Evolutionary conservation across 2,329 filamentous ascomycete species (phyloP), one percentile per base, ranked within the genome.

Genomic region (Penicillium sp.): DNA sequence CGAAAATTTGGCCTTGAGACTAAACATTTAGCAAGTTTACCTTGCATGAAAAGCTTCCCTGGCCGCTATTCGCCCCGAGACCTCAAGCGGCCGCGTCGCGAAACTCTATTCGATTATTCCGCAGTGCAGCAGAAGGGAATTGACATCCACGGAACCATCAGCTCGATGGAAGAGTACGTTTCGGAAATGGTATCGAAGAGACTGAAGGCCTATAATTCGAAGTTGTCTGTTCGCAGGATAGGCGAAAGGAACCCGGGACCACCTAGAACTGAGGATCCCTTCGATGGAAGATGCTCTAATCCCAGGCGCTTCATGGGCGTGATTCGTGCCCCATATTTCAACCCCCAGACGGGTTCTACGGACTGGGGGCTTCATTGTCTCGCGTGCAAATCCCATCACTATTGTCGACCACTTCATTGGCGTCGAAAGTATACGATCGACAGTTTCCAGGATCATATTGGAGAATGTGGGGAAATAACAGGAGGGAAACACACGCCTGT

Each of bases 281-380:
- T 47, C 21, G 48, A 51, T 40, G 40, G 35, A 14, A 27, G 18
- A 10, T 39, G 10, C 13, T 45, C 37, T 20, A 48, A 48, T 35
- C 45, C 48, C 3, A 44, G 21, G 28, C 37, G 48, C 19, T 51
- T 44, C 31, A 45, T 51, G 45, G 42, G 41, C 13, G 42, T 53
- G 29, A 32, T 53, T 16, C 46, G 40, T 19, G 46, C 43, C 16
- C 42, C 45, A 13, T 47, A 28, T 30, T 27, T 51, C 5, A 19
- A 31, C 31, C 6, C 7, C 15, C 27, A 20, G 17, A 39, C 23
- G 14, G 28, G 9, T 29, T 34, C 28, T 7, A 23, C 39, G 9
- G 48, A 50, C 29, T 50, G 43, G 48, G 50, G 50, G 2, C 34
- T 46, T 27, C 41, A 50, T 40, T 53, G 48, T 28, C 8, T 40